Evolutionary conservation across 176 grass and related monocot species (phyloP).

Genomic region (Olyra latifolia): DNA sequence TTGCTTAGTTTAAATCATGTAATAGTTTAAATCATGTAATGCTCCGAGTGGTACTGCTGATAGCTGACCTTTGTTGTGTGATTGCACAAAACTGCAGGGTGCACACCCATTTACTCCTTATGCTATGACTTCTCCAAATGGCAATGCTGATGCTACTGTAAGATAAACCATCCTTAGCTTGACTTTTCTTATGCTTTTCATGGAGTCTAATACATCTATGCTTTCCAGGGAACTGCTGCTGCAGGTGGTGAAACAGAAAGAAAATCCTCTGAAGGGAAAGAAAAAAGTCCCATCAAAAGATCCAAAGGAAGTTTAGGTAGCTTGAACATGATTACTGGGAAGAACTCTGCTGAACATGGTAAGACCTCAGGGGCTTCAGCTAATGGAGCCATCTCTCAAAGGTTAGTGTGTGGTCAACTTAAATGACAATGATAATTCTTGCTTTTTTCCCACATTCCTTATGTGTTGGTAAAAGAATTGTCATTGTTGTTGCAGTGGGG

Average conservation of each 20-base stretch:
- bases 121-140: conserved; percentile 63
- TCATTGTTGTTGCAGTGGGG: conserved; percentile 67
- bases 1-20: conserved; percentile 22
- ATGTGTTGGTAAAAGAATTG: conserved; percentile 39
- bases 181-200: conserved; percentile 13
- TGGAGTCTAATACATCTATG: conserved; percentile 37
- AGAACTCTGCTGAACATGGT: conserved; percentile 56
- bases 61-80: conserved; percentile 23
- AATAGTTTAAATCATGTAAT: conserved; percentile 16
- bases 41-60: conserved; percentile 21
- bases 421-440: conserved; percentile 14
- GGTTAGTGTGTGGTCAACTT: conserved; percentile 52
- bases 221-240: conserved; percentile 56
- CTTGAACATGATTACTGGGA: conserved; percentile 90
- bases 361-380: conserved; percentile 72
- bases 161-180: conserved; percentile 33
- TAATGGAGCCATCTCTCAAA: conserved; percentile 66
- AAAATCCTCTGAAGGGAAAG: conserved; percentile 77
- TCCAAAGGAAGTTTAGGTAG: conserved; percentile 98
- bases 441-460: not conserved
- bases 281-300: conserved; percentile 75
- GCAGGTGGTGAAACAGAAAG: conserved; percentile 60
- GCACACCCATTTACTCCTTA: conserved; percentile 82
- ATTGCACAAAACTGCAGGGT: conserved; percentile 55
- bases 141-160: conserved; percentile 76